These are phyloP conservation scores for Podila clonocystis DNA, from an alignment of 192 early-diverging fungal genomes.

Conservation along the genomic window DNA sequence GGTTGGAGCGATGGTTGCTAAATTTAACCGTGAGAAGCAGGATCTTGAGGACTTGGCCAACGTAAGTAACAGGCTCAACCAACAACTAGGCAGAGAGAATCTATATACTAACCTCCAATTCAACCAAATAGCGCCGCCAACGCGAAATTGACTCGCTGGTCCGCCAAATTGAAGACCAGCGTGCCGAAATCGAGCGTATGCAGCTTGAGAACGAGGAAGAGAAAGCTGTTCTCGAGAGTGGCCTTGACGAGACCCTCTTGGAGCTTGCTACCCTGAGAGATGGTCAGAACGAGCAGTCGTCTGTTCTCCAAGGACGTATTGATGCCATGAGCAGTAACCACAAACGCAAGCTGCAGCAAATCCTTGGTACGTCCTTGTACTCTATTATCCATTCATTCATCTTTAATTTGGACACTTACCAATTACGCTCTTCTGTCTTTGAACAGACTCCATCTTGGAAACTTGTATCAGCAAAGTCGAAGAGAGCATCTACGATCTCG, in stretches of 20 bases:
- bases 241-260: conserved; percentile 83
- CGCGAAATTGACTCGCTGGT: conserved; percentile 51
- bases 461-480: conserved; percentile 90
- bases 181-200: conserved; percentile 74
- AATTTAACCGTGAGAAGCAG: conserved; percentile 86
- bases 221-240: conserved; percentile 78
- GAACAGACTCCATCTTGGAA: conserved; percentile 83
- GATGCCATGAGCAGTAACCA: conserved; percentile 72
- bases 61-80: conserved; percentile 77
- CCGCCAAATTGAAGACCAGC: conserved; percentile 77
- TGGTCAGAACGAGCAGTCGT: conserved; percentile 25
- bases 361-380: conserved; percentile 59
- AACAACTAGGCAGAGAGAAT: conserved; percentile 74
- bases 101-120: background rate
- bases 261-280: conserved; percentile 67
- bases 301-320: conserved; percentile 64
- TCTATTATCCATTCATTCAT: background rate
- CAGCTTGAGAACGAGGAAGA: conserved; percentile 87
- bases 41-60: conserved; percentile 76
- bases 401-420: background rate
- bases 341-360: conserved; percentile 73
- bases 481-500: conserved; percentile 89
- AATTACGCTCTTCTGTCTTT: conserved; percentile 17
- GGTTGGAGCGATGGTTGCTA: conserved; percentile 79
- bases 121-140: conserved; percentile 66